Base-by-base conservation (phyloP, 805 yeast species). In the Nematodospora valgi region DNA sequence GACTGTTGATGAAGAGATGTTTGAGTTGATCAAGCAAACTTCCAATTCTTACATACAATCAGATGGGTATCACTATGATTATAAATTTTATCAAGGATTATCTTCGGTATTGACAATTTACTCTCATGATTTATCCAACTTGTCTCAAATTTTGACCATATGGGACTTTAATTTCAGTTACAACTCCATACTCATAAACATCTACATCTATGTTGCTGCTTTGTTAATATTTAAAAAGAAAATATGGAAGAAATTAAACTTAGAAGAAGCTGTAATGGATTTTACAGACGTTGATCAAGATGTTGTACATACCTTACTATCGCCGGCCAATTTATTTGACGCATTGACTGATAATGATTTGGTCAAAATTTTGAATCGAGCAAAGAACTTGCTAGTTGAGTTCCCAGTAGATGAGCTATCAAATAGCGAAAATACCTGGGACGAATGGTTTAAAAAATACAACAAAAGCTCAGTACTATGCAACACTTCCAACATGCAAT, bases 71-170 rank as follows among this genome's bases (percentile, higher is more conserved):
- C 41, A 42, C 18, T 67, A 48, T 46, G 67, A 61, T 42, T 67
- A 66, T 48, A 54, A 51, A 23, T 64, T 65, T 2, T 71, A 71
- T 35, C 89, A 78, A 49, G 83, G 87, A 0, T 58, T 93, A 11
- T 83, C 96, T 13, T 74, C 91, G 1, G 62, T 91, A 1, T 65
- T 91, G 23, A 87, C 98, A 1, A 47, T 86, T 30, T 86, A 80
- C 52, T 65, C 91, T 6, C 97, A 89, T 59, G 88, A 86, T 40
- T 37, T 66, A 25, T 75, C 64, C 28, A 64, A 69, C 22, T 59
- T 72, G 31, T 61, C 60, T 9, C 72, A 75, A 19, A 58, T 85
- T 5, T 65, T 76, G 37, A 56, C 69, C 3, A 56, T 91, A 3
- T 86, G 93, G 76, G 95, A 86, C 52, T 74, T 72, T 36, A 63